These are phyloP conservation scores for Neofusicoccum laricinum DNA, from an alignment of 2,329 filamentous ascomycete species.

Conservation along the genomic window DNA sequence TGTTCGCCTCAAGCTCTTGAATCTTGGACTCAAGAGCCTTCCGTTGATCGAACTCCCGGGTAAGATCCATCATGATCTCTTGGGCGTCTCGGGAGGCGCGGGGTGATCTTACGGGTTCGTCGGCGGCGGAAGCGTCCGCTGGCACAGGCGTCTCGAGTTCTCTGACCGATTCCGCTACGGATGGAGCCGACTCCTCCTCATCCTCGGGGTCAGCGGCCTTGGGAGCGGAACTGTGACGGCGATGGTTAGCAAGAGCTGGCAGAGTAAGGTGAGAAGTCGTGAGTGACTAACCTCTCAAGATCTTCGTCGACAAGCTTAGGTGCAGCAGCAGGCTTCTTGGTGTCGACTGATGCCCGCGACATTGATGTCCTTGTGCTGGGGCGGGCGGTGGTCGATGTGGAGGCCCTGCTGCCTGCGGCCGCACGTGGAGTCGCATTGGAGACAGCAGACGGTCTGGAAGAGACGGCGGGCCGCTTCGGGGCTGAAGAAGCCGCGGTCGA, in stretches of 20 bases:
- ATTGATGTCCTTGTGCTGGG: constrained; percentile 9
- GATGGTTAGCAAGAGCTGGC: neutral
- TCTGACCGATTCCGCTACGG: neutral
- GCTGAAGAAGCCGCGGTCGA: neutral
- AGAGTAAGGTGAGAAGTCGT: neutral
- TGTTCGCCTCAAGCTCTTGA: constrained; percentile 9
- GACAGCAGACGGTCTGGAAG: neutral
- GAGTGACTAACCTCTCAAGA: constrained; percentile 2
- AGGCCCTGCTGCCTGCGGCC: neutral
- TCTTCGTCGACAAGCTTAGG: neutral
- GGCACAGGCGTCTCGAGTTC: neutral
- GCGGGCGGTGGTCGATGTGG: neutral
- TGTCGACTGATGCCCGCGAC: neutral
- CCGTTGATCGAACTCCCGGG: constrained; percentile 14
- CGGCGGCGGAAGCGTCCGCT: neutral
- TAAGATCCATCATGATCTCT: constrained; percentile 15
- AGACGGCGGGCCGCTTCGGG: neutral
- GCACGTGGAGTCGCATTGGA: neutral
- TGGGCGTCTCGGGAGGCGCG: constrained; percentile 7
- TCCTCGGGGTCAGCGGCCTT: neutral
- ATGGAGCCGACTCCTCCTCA: neutral
- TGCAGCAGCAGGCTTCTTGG: constrained; percentile 1
- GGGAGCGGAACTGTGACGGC: neutral
- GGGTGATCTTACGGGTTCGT: constrained; percentile 12
- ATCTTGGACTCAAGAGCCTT: constrained; percentile 16